Percentiles rank a stretch among this genome's conserved stretches.
Evolutionary conservation across 2,329 filamentous ascomycete species (phyloP).

Genomic region (Phialophora verrucosa): DNA sequence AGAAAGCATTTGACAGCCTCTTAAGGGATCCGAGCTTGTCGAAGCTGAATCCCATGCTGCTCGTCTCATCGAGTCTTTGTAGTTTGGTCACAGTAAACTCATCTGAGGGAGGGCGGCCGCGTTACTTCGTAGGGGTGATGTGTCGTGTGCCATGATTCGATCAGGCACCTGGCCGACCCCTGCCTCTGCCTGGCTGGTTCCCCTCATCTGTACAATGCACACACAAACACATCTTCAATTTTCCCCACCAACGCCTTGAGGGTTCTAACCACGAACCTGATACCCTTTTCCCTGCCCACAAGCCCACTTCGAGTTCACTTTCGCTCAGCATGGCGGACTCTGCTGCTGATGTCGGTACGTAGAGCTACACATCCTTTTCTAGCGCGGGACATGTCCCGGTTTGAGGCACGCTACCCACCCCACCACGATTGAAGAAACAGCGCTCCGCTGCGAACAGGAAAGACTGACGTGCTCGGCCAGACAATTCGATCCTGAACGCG

Average conservation of each 20-base stretch:
- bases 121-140: background rate
- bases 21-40: background rate
- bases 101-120: background rate
- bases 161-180: background rate
- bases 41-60: background rate
- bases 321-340: constrained; percentile 28
- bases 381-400: background rate
- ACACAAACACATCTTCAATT: constrained; percentile 12
- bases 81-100: background rate
- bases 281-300: constrained; percentile 5
- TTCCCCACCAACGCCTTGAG: constrained; percentile 6
- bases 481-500: constrained; percentile 88
- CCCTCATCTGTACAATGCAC: constrained; percentile 4
- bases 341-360: constrained; percentile 27
- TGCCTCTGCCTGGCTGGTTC: constrained; percentile 6
- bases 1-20: background rate
- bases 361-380: background rate
- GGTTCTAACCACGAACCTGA: constrained; percentile 9
- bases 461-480: constrained; percentile 52
- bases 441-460: background rate
- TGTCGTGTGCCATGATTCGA: constrained; percentile 13
- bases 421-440: constrained; percentile 1
- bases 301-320: background rate
- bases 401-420: constrained; percentile 2
- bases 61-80: background rate